Conservation (phyloP, 192 early-diverging fungal genomes). For the Backusella luteola region DNA sequence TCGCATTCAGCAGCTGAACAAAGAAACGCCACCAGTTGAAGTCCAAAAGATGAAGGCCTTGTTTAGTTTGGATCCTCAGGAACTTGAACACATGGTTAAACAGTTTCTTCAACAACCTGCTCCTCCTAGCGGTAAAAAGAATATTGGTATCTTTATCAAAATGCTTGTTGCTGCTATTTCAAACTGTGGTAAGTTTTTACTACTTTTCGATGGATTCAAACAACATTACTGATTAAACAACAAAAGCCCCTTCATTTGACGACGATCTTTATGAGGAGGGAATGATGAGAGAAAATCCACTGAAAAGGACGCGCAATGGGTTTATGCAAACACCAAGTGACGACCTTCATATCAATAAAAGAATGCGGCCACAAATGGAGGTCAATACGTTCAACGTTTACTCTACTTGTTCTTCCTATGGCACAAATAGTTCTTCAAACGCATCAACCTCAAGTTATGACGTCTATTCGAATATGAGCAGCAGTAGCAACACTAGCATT, state of each 20-base stretch:
- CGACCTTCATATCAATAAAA: neutral
- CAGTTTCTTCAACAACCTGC: neutral
- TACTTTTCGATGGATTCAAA: neutral
- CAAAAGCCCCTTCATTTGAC: neutral
- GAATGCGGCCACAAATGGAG: neutral
- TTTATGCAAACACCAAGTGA: neutral
- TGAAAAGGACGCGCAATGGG: neutral
- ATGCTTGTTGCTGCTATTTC: neutral
- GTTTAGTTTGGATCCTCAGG: neutral
- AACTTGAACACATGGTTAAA: neutral
- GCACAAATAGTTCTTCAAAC: neutral
- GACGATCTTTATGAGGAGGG: neutral
- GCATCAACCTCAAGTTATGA: neutral
- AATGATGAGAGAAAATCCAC: neutral
- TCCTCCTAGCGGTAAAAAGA: slow-evolving; percentile 5
- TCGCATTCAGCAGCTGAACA: neutral
- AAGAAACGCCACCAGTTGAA: neutral
- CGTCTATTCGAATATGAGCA: neutral
- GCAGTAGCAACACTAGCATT: neutral
- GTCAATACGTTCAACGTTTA: neutral
- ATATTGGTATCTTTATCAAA: neutral
- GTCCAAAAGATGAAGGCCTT: slow-evolving; percentile 7
- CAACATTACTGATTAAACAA: neutral
- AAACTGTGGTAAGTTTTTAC: neutral
- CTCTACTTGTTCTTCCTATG: neutral